Percentiles rank a stretch among this genome's conserved stretches.
Evolutionary conservation across 225 moss, liverwort and hornwort genomes (phyloP).

Genomic region (Polytrichum formosum): DNA sequence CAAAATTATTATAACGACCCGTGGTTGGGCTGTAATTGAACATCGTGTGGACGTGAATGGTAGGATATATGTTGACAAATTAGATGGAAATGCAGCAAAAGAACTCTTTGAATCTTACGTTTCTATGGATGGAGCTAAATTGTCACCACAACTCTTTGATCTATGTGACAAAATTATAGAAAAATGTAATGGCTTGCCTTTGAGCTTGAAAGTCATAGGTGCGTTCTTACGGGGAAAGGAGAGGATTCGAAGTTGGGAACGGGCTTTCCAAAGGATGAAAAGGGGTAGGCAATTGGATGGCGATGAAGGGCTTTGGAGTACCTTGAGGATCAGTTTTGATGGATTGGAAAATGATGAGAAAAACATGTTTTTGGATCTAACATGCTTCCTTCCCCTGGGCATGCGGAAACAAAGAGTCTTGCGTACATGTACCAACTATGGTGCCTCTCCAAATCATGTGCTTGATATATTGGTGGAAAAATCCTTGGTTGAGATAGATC

Average conservation of each 20-base stretch:
- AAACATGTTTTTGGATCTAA: slow-evolving; percentile 2
- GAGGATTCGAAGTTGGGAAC: background rate
- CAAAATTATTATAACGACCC: background rate
- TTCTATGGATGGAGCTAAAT: background rate
- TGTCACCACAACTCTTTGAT: background rate
- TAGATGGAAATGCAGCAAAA: background rate
- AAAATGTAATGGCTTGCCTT: background rate
- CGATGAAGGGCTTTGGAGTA: background rate
- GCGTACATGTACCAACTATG: background rate
- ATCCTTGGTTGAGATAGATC: background rate
- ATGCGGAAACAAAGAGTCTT: background rate
- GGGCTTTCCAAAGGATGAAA: slow-evolving; percentile 3
- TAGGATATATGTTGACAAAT: background rate
- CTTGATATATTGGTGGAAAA: background rate
- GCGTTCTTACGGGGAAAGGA: background rate
- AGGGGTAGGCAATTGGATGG: background rate
- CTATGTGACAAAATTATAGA: background rate
- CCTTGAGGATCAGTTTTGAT: slow-evolving; percentile 1
- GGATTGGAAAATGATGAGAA: background rate
- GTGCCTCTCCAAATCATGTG: too few species aligned
- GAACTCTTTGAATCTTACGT: background rate
- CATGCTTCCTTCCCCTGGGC: background rate
- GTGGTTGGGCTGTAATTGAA: background rate
- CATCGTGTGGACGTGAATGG: background rate
- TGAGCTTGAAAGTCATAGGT: slow-evolving; percentile 7